Base-by-base conservation (phyloP, 495 filamentous ascomycete species). In the Penicillium lagena region DNA sequence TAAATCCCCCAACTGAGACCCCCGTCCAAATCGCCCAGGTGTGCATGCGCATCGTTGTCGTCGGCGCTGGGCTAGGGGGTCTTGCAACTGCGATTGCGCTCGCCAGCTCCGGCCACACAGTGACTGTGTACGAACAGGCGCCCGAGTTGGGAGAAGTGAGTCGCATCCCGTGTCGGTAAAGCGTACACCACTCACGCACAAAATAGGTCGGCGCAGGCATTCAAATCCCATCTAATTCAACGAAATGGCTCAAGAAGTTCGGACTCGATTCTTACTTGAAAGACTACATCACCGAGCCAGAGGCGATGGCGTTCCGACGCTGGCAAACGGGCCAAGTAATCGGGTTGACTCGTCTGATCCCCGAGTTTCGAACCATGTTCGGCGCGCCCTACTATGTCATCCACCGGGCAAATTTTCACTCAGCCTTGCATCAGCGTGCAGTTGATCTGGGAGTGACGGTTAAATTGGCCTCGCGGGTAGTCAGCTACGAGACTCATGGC, bases 181-280 rank as follows among this genome's bases (percentile, higher is more conserved):
- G 45, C 27, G 42, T 36, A 35, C n/a, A 30, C 29, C 13, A 33
- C 27, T 22, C 12, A 35, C 11, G 7, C 17, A 12, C 17, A 12
- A 33, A 35, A 35, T 11, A 78, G 53, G 76, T 72, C 30, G 77
- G 77, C 2, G 77, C 76, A 3, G 78, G 77, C 11, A 77, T 80
- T 43, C 78, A 80, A 41, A 68, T 79, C 35, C 69, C 74, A 9
- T 71, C 77, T 4, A 81, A 81, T 40, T 65, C 67, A 6, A 58
- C 66, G 3, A 63, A 64, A 0, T 62, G 79, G 12, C 62, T 79
- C 9, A 27, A 54, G 14, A 55, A 50, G 29, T 57, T 60, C 43
- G 70, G 69, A 0, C 51, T 74, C 1, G 49, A 40, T 1, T 56
- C 58, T 0, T 62, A 61, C 29, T 40, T 74, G 1, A 31, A 41